Percentiles rank a stretch among this genome's conserved stretches.
Conservation (phyloP, 2,329 filamentous ascomycete genomes). For the Cephalotrichum gorgonifer region DNA sequence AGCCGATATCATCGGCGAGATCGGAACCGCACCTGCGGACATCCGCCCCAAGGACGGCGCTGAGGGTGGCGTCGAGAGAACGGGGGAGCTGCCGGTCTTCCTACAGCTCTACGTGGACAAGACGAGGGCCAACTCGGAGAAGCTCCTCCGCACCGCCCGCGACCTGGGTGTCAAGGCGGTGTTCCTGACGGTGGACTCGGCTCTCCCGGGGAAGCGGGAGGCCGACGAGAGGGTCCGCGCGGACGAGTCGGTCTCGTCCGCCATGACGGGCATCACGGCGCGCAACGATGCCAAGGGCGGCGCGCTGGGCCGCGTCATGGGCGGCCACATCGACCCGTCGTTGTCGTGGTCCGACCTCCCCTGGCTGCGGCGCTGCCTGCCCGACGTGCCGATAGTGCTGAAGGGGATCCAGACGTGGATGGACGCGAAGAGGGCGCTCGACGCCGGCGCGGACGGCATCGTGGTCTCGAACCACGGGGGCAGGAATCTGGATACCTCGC, state of each 20-base stretch:
- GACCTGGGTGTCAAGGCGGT: slow-evolving; percentile 38
- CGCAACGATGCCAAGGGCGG: slow-evolving; percentile 44
- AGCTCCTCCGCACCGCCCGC: slow-evolving; percentile 34
- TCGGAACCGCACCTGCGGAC: slow-evolving; percentile 1
- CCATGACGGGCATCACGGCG: slow-evolving; percentile 37
- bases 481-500: slow-evolving; percentile 37
- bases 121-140: slow-evolving; percentile 38
- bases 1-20: slow-evolving; percentile 33
- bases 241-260: slow-evolving; percentile 33
- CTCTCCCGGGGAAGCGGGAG: slow-evolving; percentile 45
- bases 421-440: slow-evolving; percentile 51
- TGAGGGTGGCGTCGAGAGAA: background rate
- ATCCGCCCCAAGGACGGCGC: slow-evolving; percentile 1
- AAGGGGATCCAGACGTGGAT: slow-evolving; percentile 61
- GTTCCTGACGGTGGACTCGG: slow-evolving; percentile 49
- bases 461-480: slow-evolving; percentile 64
- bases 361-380: slow-evolving; percentile 41
- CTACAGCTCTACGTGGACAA: slow-evolving; percentile 55
- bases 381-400: slow-evolving; percentile 47
- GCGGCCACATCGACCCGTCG: slow-evolving; percentile 44
- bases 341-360: slow-evolving; percentile 55
- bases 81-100: slow-evolving; percentile 25
- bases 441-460: slow-evolving; percentile 55
- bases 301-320: slow-evolving; percentile 44
- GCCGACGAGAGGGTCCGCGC: slow-evolving; percentile 34